phyloP scores from a whole-genome alignment of 1,139 yeast genomes.

The Scheffersomyces parashehatae region DNA sequence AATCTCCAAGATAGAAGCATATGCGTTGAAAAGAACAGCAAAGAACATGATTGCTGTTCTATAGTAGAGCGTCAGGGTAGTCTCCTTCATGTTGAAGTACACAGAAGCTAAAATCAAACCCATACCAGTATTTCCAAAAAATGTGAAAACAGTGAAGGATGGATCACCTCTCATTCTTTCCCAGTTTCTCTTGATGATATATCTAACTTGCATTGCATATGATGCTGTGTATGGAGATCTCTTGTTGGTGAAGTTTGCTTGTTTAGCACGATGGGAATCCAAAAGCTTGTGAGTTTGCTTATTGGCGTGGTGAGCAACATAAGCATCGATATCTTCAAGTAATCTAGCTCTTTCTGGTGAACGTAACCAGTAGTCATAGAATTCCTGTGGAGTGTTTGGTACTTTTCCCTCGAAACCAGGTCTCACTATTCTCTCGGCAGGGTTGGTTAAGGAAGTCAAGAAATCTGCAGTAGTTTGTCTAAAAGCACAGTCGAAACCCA shows the following conservation, averaged over 20 bases:
- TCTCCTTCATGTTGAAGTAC: slow-evolving; percentile 49
- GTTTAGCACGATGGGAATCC: slow-evolving; percentile 30
- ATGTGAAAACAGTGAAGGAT: slow-evolving; percentile 24
- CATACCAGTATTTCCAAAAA: slow-evolving; percentile 30
- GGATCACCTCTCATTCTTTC: slow-evolving; percentile 31
- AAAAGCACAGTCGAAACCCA: slow-evolving; percentile 56
- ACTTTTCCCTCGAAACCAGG: slow-evolving; percentile 47
- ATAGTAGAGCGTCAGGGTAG: slow-evolving; percentile 54
- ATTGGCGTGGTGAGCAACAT: slow-evolving; percentile 8
- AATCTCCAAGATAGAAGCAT: slow-evolving; percentile 60
- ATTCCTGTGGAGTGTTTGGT: slow-evolving; percentile 28
- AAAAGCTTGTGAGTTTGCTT: slow-evolving; percentile 10
- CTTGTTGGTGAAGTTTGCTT: slow-evolving; percentile 24
- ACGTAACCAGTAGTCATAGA: slow-evolving; percentile 25
- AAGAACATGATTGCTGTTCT: slow-evolving; percentile 61
- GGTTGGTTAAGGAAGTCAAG: slow-evolving; percentile 75
- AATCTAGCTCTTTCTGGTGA: slow-evolving; percentile 21
- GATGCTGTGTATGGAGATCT: slow-evolving; percentile 36
- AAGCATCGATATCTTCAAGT: slow-evolving; percentile 18
- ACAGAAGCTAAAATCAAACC: slow-evolving; percentile 47
- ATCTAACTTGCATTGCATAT: slow-evolving; percentile 33
- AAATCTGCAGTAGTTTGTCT: slow-evolving; percentile 24
- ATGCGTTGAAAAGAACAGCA: slow-evolving; percentile 57
- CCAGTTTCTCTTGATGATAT: slow-evolving; percentile 29
- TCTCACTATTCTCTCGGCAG: slow-evolving; percentile 59